Base-by-base conservation (phyloP, 345 rosid species). In the Lepidium aucheri region DNA sequence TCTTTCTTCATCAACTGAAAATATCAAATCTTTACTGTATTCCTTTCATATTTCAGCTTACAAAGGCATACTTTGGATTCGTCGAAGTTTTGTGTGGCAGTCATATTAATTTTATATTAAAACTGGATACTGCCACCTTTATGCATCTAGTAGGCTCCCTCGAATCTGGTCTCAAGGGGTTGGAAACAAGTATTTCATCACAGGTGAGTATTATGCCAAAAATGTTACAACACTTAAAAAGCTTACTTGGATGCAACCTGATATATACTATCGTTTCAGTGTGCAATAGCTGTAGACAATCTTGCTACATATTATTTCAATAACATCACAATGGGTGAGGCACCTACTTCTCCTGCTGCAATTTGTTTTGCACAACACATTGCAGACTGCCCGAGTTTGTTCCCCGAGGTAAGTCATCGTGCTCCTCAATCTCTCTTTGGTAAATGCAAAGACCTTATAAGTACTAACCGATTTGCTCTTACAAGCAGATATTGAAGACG, bases 81-180 rank as follows among this genome's bases (percentile, higher is more conserved):
- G 69, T 95, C 77, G 99, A 95, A 81, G 95, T 85, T 70, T 80
- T 95, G 50, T 89, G 86, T 81, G 79, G 81, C 63, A 80, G 85
- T 74, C 99, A 95, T 77, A 81, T 95, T 6, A 58, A 55, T 68
- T 85, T 91, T 65, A 67, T 95, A 51, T 65, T 95, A 79, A 95
- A 87, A 81, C 80, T 91, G 68, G 91, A 89, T 74, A 79, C 93
- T 11, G 83, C 84, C 66, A 87, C 97, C 69, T 95, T 95, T 71
- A 83, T 78, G 91, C 97, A 95, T 78, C 80, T 95, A 8, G 93
- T 87, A 24, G 85, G 95, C 34, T 95, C 97, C 41, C 95, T 95
- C 70, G 99, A 91, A 77, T 95, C 97, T 39, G 99, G 99, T 57
- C 90, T 95, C 65, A 91, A 86, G 79, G 99, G 96, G 35, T 79